phyloP scores from a whole-genome alignment of 2,329 filamentous ascomycete species.

The Talaromyces sp. region DNA sequence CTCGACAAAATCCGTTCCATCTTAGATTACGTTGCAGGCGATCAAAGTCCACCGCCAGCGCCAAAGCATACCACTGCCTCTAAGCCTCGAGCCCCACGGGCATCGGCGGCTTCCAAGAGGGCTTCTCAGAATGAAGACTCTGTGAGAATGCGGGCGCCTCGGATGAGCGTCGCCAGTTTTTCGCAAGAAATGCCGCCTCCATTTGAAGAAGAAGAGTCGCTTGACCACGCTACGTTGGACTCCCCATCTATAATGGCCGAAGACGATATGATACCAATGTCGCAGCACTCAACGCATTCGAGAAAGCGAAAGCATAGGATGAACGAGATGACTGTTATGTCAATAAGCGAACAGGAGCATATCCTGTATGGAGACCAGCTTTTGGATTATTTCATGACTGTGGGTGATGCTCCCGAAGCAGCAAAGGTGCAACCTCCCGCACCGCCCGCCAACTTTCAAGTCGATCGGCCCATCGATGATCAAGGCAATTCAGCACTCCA shows the following conservation, averaged over 20 bases:
- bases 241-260: slow-evolving; percentile 83
- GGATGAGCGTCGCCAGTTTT: slow-evolving; percentile 31
- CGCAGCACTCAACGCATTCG: slow-evolving; percentile 53
- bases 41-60: slow-evolving; percentile 84
- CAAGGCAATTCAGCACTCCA: slow-evolving; percentile 90
- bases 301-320: slow-evolving; percentile 75
- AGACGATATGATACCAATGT: slow-evolving; percentile 69
- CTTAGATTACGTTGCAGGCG: slow-evolving; percentile 81
- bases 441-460: slow-evolving; percentile 79
- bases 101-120: slow-evolving; percentile 57
- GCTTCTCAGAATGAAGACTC: slow-evolving; percentile 21
- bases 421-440: slow-evolving; percentile 58
- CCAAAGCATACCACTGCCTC: slow-evolving; percentile 77
- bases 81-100: slow-evolving; percentile 71
- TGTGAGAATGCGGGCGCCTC: slow-evolving; percentile 27
- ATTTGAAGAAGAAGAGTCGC: slow-evolving; percentile 71
- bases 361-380: slow-evolving; percentile 88
- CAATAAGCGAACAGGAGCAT: slow-evolving; percentile 72
- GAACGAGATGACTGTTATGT: slow-evolving; percentile 53
- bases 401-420: slow-evolving; percentile 67
- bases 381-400: slow-evolving; percentile 90
- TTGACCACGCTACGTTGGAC: slow-evolving; percentile 75
- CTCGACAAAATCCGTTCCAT: slow-evolving; percentile 79
- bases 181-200: slow-evolving; percentile 58
- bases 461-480: slow-evolving; percentile 88